Base-by-base conservation (phyloP, 352 stramenopile genomes). In the Hyphochytrium catenoides region DNA sequence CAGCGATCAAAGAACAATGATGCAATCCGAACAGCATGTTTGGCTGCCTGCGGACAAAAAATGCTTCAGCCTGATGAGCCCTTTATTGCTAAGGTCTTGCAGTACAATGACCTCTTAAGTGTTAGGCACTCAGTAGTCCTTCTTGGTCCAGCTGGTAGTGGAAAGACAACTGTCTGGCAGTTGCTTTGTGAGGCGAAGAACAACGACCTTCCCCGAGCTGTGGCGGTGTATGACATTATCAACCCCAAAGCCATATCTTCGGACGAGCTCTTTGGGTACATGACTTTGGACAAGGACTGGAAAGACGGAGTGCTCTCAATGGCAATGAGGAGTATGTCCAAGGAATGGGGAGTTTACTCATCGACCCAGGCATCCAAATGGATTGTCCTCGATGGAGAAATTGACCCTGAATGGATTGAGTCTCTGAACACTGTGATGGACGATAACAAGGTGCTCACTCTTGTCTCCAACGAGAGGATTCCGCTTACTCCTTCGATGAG, bases 271-370 rank as follows among this genome's bases (percentile, higher is more conserved):
- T 91, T 90, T 43, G 75, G 83, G 23, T 94, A 84, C 56, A 95
- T 95, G 82, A 95, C 79, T 14, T 56, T 95, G 2, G 68, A 86
- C n/a, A 93, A 93, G 34, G 86, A 96, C 58, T 96, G 85, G 85
- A 94, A 92, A 52, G 85, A 96, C 52, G 85, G 85, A 20, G 79
- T 94, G 5, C 39, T 96, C 16, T 93, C 74, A 12, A 86, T 85
- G 16, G 85, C 95, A 26, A 95, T 96, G 86, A 75, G 88, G 34
- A 85, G 79, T 45, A 96, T 95, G 86, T 76, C 74, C 31, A 95
- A 94, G 43, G 89, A 78, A 15, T 43, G 52, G 8, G 43, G 59
- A 15, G 73, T 73, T 2, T 89, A 91, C 47, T 79, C 73, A 39
- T 59, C 67, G 2, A 51, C 74, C 8, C 79, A 97, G 54, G 62